Base-by-base conservation (phyloP, 2,329 filamentous ascomycete genomes). In the Phoma herbarum region DNA sequence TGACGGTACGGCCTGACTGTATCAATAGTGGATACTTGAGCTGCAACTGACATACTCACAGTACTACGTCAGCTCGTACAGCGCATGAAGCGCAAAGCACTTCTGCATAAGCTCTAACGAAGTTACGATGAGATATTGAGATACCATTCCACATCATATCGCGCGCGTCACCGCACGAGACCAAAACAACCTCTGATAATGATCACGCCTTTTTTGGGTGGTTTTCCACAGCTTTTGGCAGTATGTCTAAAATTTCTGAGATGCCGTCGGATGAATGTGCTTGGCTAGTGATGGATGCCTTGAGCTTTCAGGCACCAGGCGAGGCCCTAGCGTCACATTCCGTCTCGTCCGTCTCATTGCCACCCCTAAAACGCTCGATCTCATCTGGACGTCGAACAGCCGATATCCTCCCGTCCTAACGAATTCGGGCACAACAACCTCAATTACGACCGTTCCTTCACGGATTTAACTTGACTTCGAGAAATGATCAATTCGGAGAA, bases 31-130 rank as follows among this genome's bases (percentile, higher is more conserved):
- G 22, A 29, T 2, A 16, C 9, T 26, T 10, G 26, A 31, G 33
- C 26, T 37, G 2, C n/a, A 14, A 9, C 33, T 44, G 10, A 45
- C n/a, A 23, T 9, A 11, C 6, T 25, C 26, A 4, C 61, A 86
- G 83, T 87, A 86, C 70, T 86, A 86, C 63, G 82, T 87, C 59
- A 84, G 81, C 52, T 86, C 84, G 1, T 86, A 85, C 65, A 85
- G 81, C 64, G 75, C 72, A 35, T 77, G 64, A 59, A 39, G 7
- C 37, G 22, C 7, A 3, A 22, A 14, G 10, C 9, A n/a, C 6
- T 4, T 23, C 25, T n/a, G 16, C 10, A 5, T 20, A 25, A 20
- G 52, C 10, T 22, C 23, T 61, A 11, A 55, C 51, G 48, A 60
- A 41, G 54, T 57, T 11, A 61, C 43, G 50, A 61, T 43, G 51